phyloP scores from a whole-genome alignment of 208 protist species.

The Trypanosoma congolense region DNA sequence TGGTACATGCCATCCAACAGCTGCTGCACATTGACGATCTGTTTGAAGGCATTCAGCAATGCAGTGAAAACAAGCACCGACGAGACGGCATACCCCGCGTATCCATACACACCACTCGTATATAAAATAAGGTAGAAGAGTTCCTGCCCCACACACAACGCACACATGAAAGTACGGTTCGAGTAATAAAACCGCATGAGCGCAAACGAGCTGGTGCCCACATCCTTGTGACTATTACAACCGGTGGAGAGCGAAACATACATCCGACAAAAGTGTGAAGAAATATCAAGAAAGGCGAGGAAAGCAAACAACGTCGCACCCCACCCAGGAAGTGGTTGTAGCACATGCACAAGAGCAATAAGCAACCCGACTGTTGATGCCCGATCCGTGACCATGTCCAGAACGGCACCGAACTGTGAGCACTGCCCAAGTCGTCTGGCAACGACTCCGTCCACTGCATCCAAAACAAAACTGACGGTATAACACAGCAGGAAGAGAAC shows the following conservation, averaged over 20 bases:
- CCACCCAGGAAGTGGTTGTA: constrained; percentile 57
- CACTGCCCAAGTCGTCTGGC: constrained; percentile 85
- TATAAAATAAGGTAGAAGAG: constrained; percentile 89
- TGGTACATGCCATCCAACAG: constrained; percentile 81
- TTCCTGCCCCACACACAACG: constrained; percentile 90
- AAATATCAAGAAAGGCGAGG: constrained; percentile 87
- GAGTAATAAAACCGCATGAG: constrained; percentile 91
- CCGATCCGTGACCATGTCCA: constrained; percentile 94
- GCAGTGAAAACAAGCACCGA: constrained; percentile 31
- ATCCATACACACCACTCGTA: constrained; percentile 45
- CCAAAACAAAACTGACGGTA: constrained; percentile 75
- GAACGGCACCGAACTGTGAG: constrained; percentile 89
- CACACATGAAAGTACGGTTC: constrained; percentile 75
- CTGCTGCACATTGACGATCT: constrained; percentile 90
- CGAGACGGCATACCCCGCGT: constrained; percentile 17
- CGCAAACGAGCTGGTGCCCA: constrained; percentile 69
- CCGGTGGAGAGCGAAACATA: constrained; percentile 71
- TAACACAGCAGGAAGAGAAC: constrained; percentile 75
- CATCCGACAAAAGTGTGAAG: constrained; percentile 92
- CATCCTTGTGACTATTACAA: constrained; percentile 82
- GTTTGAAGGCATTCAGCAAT: constrained; percentile 63
- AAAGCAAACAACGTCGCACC: constrained; percentile 49
- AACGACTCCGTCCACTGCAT: constrained; percentile 87
- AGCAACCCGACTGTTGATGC: constrained; percentile 86
- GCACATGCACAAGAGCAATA: constrained; percentile 77